Base-by-base conservation (phyloP, 805 yeast species). In the Komagataella pastoris region DNA sequence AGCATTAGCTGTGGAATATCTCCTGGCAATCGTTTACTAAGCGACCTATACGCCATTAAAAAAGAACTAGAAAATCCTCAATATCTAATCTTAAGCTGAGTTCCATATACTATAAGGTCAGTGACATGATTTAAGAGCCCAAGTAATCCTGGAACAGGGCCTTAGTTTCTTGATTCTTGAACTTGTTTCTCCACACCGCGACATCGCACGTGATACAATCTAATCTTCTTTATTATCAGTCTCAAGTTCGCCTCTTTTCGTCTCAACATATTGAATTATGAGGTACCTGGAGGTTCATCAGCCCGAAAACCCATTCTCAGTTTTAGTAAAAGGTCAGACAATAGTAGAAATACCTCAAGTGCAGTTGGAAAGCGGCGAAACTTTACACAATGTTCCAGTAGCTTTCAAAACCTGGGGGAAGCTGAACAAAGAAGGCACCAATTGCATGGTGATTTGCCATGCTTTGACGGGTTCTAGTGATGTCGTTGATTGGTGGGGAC, bases 401-500 rank as follows among this genome's bases (percentile, higher is more conserved):
- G 99, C 98, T 2, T 93, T 86, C 70, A 91, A 91, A 65, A 85
- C 96, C 0, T 93, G 97, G 97, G 99, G 99, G 2, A 73, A 77
- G 52, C 73, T 93, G 48, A 89, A 89, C 61, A 77, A 72, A 6
- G 69, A 65, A 2, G 80, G 76, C 7, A 82, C 81, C 57, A 93
- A 93, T 63, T 89, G 83, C 54, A 71, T 93, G 73, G 80, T 93
- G n/a, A 86, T 93, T 12, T 86, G 96, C 59, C 99, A 93, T 70
- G 98, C 99, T 0, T 72, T 93, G 52, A 89, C 98, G 0, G 99
- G 99, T 0, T 88, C 97, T 0, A 78, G 96, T 0, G 98, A 93
- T 64, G 96, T 91, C 17, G 76, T 85, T 45, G 99, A 93, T 61
- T 93, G 99, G 99, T 93, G 99, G 99, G 97, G 98, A 0, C 97